Conservation (phyloP, 257 asterid genomes). For the Linderniella brevidens region DNA sequence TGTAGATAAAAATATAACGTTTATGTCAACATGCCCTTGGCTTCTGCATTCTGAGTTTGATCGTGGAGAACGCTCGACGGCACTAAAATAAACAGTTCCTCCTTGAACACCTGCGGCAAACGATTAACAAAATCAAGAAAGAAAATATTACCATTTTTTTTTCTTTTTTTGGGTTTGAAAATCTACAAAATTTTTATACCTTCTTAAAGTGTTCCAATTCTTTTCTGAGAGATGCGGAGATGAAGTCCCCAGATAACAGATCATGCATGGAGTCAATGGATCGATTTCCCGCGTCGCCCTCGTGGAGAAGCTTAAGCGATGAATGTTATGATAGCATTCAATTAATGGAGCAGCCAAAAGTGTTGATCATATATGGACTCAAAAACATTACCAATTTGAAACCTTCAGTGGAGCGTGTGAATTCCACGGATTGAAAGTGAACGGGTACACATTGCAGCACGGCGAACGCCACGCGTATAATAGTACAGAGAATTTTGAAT, state of each 20-base stretch:
- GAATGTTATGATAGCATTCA: conserved; percentile 5
- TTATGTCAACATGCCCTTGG: too few species aligned
- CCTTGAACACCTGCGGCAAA: conserved; percentile 33
- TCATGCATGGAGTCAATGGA: conserved; percentile 8
- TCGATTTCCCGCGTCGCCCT: conserved; percentile 21
- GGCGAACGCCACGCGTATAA: conserved; percentile 41
- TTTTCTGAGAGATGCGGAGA: conserved; percentile 20
- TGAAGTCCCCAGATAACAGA: conserved; percentile 17
- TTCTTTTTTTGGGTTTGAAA: conserved; percentile 8
- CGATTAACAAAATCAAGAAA: not conserved
- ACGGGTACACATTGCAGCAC: conserved; percentile 25
- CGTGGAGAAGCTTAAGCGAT: conserved; percentile 29
- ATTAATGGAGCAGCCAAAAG: too few species aligned
- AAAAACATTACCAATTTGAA: conserved; percentile 45
- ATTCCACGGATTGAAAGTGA: conserved; percentile 18
- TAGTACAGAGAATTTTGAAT: conserved; percentile 45
- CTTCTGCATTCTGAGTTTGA: too few species aligned
- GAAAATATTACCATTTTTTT: conserved; percentile 2
- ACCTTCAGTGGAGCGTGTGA: conserved; percentile 27
- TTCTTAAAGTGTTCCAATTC: conserved; percentile 45
- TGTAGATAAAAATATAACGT: too few species aligned
- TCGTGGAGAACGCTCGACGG: too few species aligned
- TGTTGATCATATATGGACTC: not conserved
- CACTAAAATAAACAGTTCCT: conserved; percentile 27
- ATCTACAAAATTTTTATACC: conserved; percentile 21